phyloP scores from a whole-genome alignment of 2,329 filamentous ascomycete species.

The Didymella glomerata region DNA sequence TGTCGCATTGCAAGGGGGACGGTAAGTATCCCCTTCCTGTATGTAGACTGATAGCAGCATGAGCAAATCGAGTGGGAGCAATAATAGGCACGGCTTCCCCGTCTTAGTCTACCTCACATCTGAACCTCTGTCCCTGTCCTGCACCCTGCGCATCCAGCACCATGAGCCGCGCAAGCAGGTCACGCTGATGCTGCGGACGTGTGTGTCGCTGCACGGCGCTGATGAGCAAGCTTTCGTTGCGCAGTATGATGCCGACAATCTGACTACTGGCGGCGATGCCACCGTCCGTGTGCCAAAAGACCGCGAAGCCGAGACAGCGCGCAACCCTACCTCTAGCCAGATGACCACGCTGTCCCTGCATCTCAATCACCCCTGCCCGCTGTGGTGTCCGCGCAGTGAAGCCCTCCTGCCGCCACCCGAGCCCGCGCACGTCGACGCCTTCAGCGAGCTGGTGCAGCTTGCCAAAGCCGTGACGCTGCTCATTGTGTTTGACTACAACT shows the following conservation, averaged over 20 bases:
- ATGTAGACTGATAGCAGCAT: conserved; percentile 2
- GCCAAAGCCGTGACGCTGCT: not conserved
- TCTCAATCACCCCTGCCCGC: not conserved
- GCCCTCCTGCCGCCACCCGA: not conserved
- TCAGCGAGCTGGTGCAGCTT: conserved; percentile 3
- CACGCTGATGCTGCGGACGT: conserved; percentile 1
- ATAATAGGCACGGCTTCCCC: conserved; percentile 2
- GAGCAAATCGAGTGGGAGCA: not conserved
- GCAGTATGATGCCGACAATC: conserved; percentile 3
- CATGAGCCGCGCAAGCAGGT: not conserved
- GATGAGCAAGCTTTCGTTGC: not conserved
- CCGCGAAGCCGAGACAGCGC: not conserved
- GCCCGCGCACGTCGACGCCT: not conserved
- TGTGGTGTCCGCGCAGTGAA: conserved; percentile 3
- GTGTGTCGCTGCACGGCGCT: not conserved
- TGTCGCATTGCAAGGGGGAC: not conserved
- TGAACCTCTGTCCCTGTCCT: not conserved
- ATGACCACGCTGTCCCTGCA: not conserved
- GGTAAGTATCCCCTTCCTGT: not conserved
- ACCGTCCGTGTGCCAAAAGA: not conserved
- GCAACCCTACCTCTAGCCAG: not conserved
- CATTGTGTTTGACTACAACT: conserved; percentile 2
- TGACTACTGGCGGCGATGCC: not conserved
- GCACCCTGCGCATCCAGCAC: conserved; percentile 1
- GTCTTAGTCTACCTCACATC: not conserved